phyloP scores from a whole-genome alignment of 108 stramenopile species.

The Fistulifera pelliculosa region DNA sequence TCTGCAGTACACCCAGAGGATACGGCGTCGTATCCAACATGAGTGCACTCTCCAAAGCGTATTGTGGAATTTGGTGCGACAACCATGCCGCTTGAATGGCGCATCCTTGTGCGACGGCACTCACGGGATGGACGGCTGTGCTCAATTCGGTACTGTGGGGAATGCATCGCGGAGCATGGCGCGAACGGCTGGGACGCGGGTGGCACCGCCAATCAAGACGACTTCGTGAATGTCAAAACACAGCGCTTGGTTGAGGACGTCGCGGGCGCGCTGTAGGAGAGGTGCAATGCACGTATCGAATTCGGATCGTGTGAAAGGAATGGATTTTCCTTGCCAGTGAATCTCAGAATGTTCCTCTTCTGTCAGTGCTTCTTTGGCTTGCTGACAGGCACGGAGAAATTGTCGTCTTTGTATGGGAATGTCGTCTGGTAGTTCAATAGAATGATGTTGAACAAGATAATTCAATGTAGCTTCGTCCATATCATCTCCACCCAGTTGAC shows the following conservation, averaged over 20 bases:
- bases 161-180: conserved; percentile 46
- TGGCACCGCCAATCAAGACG: conserved; percentile 69
- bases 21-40: conserved; percentile 80
- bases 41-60: conserved; percentile 60
- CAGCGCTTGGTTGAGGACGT: conserved; percentile 32
- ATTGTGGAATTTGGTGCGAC: conserved; percentile 46
- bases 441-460: conserved; percentile 11
- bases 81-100: conserved; percentile 73
- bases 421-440: background rate
- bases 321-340: conserved; percentile 1
- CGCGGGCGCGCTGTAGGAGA: conserved; percentile 26
- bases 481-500: conserved; percentile 68
- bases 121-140: conserved; percentile 57
- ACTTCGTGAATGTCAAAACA: conserved; percentile 49
- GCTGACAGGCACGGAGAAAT: conserved; percentile 40
- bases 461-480: conserved; percentile 52
- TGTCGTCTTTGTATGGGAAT: conserved; percentile 4
- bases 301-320: conserved; percentile 25
- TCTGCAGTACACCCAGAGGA: conserved; percentile 50
- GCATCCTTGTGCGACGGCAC: conserved; percentile 70
- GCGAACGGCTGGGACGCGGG: conserved; percentile 60
- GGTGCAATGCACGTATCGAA: conserved; percentile 34
- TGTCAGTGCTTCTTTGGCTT: conserved; percentile 67
- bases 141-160: conserved; percentile 46
- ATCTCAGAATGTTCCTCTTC: conserved; percentile 26